Base-by-base conservation (phyloP, 768 basidiomycete genomes). In the Coprinopsis cinerea region DNA sequence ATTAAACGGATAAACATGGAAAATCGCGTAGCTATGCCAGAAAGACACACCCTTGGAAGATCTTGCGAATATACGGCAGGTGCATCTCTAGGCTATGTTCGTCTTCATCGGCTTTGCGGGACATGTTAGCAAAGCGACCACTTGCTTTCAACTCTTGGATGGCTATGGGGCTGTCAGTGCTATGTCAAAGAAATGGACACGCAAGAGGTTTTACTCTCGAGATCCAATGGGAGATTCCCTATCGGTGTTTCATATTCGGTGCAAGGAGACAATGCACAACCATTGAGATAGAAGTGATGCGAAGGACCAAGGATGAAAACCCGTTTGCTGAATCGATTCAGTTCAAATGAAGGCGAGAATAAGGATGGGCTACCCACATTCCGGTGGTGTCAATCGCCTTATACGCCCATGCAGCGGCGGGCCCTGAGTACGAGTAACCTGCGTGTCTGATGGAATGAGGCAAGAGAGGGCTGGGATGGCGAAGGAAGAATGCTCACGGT, bases 21-120 rank as follows among this genome's bases (percentile, higher is more conserved):
- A 25, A 27, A 37, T 34, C 30, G 17, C 7, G 27, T 35, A 14
- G 17, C n/a, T n/a, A 39, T 30, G 37, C 35, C 42, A 39, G 18
- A 20, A 14, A 18, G 7, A 61, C 71, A 55, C 60, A 92, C 91
- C 81, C 81, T 65, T 88, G 75, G 53, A 95, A 96, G 10, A 85
- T 68, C 64, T 91, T 91, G 44, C 88, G 79, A 35, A 96, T 71
- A 64, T 91, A 94, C 4, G 95, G 93, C 15, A 98, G 76, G 59
- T 98, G 94, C 91, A 99, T 94, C 70, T 99, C 96, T 48, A 99
- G 81, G 61, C 91, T 94, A 64, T 99, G 96, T 60, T 99, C 96
- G 24, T 85, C 90, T 66, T 93, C 92, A 61, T 99, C 96, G 1
- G 81, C 82, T 1, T 68, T 58, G 2, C 75, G 56, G 15, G 68